Evolutionary conservation across 1,284 basidiomycete genomes (phyloP).

Genomic region (Phellinidium pouzarii): DNA sequence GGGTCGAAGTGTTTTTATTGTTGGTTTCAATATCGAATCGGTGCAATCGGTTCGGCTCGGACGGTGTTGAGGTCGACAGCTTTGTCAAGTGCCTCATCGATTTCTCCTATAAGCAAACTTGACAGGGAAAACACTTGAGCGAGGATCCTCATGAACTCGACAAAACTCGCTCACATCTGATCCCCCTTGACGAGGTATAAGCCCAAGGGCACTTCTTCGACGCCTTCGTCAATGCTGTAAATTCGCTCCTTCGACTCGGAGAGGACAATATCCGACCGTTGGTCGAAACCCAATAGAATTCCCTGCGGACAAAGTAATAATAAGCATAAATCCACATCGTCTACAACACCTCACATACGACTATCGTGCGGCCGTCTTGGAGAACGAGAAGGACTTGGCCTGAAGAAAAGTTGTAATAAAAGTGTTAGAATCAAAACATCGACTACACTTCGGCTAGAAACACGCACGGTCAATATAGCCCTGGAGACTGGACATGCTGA

Average conservation of each 20-base stretch:
- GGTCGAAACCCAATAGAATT: constrained; percentile 83
- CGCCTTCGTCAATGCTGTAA: constrained; percentile 83
- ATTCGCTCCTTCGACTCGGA: constrained; percentile 88
- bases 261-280: constrained; percentile 89
- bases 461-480: constrained; percentile 77
- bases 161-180: constrained; percentile 70
- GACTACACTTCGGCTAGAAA: too few relatives aligned
- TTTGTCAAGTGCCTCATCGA: constrained; percentile 82
- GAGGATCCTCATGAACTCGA: background rate
- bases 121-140: constrained; percentile 3
- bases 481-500: constrained; percentile 71
- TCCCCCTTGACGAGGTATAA: constrained; percentile 97
- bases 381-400: constrained; percentile 82
- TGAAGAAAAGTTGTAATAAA: constrained; percentile 29
- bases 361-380: constrained; percentile 86
- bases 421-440: too few relatives aligned
- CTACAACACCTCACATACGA: constrained; percentile 41
- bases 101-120: constrained; percentile 85
- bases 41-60: constrained; percentile 81
- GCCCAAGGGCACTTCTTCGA: constrained; percentile 93
- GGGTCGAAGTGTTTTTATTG: background rate
- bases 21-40: constrained; percentile 58
- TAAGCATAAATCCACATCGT: constrained; percentile 11
- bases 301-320: constrained; percentile 50
- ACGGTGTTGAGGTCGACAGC: constrained; percentile 74